These are phyloP conservation scores for Tylopilus felleus DNA, from an alignment of 768 basidiomycete genomes.

Conservation along the genomic window DNA sequence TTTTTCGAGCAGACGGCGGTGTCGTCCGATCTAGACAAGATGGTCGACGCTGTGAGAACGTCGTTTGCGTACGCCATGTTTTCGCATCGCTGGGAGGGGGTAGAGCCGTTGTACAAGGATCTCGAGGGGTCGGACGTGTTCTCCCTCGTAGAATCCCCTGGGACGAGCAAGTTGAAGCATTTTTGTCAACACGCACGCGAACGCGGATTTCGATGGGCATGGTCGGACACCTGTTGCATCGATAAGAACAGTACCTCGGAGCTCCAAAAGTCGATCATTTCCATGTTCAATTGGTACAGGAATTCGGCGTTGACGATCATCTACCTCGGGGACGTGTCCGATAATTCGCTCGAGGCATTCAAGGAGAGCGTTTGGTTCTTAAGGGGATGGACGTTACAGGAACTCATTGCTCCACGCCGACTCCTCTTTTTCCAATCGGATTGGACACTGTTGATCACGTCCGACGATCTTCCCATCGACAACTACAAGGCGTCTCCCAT, in stretches of 20 bases:
- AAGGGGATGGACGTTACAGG: too few species aligned
- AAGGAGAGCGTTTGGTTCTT: conserved; percentile 24
- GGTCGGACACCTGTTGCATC: conserved; percentile 31
- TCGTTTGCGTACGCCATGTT: conserved; percentile 24
- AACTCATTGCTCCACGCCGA: conserved; percentile 25
- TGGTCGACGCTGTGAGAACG: conserved; percentile 7
- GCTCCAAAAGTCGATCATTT: conserved; percentile 27
- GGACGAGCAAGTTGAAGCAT: conserved; percentile 12
- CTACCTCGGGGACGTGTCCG: conserved; percentile 20
- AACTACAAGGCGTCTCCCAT: conserved; percentile 16
- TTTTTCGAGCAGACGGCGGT: conserved; percentile 11
- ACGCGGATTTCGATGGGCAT: conserved; percentile 24
- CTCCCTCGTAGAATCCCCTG: conserved; percentile 12
- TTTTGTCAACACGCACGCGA: conserved; percentile 20
- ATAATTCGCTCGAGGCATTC: conserved; percentile 13
- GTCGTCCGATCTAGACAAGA: neutral
- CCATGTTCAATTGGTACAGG: conserved; percentile 32
- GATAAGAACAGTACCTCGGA: conserved; percentile 29
- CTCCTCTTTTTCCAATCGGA: conserved; percentile 24
- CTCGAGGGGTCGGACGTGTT: conserved; percentile 16
- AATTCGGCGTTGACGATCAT: conserved; percentile 25
- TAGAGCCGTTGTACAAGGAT: conserved; percentile 17
- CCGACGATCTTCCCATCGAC: conserved; percentile 12
- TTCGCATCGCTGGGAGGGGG: conserved; percentile 22
- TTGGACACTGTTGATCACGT: conserved; percentile 19